Evolutionary conservation across 495 filamentous ascomycete genomes (phyloP).

Genomic region (Podospora appendiculata): DNA sequence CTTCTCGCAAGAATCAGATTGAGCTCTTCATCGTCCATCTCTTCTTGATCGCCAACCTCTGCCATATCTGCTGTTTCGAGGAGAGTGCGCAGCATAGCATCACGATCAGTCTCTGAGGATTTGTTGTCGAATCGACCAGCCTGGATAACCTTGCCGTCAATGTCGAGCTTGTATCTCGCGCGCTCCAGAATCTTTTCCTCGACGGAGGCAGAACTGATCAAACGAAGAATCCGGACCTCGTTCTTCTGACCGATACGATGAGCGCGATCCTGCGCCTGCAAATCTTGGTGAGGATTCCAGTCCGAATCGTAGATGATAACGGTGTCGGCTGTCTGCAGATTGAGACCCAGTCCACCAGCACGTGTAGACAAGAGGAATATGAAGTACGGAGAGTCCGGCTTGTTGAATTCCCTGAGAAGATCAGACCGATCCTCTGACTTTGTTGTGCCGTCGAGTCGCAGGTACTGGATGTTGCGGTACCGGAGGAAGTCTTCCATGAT

Average conservation of each 20-base stretch:
- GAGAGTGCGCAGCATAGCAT: conserved; percentile 86
- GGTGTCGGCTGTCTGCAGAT: conserved; percentile 94
- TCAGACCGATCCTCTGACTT: conserved; percentile 97
- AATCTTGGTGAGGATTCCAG: conserved; percentile 99
- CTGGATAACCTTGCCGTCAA: conserved; percentile 99
- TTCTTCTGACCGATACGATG: conserved; percentile 99
- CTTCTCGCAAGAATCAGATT: conserved; percentile 80
- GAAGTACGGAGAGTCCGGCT: conserved; percentile 82
- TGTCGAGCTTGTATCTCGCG: conserved; percentile 94
- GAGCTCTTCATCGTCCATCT: conserved; percentile 96
- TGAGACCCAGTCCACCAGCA: conserved; percentile 94
- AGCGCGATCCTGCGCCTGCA: conserved; percentile 98
- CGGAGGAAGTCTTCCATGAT: conserved; percentile 99
- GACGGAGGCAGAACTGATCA: conserved; percentile 94
- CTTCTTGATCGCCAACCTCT: conserved; percentile 70
- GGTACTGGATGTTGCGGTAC: conserved; percentile 68
- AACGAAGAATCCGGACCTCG: conserved; percentile 88
- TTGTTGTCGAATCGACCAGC: conserved; percentile 99
- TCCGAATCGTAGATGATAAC: conserved; percentile 99
- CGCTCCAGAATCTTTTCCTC: conserved; percentile 98
- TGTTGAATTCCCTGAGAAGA: conserved; percentile 82
- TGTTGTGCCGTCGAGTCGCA: conserved; percentile 91
- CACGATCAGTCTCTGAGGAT: conserved; percentile 95
- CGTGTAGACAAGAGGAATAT: conserved; percentile 98
- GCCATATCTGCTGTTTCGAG: conserved; percentile 89